Conservation (phyloP, 208 protist species). For the Angomonas desouzai region DNA sequence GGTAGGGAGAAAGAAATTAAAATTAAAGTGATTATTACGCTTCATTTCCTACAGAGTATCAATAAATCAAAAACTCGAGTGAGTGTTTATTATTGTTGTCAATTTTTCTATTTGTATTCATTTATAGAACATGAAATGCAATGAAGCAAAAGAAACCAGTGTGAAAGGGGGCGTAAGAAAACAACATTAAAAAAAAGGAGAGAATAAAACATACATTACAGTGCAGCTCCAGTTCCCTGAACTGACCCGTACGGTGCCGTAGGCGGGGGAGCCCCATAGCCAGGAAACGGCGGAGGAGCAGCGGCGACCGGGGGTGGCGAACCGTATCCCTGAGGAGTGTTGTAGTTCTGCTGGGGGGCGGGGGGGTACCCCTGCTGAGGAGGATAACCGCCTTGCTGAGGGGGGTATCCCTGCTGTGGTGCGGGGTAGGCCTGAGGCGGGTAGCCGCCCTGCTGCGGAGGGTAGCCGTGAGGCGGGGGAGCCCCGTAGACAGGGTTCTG, state of each 20-base stretch:
- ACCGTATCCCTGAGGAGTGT: not conserved
- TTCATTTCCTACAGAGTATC: too few relatives aligned
- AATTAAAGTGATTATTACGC: too few relatives aligned
- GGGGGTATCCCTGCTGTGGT: not conserved
- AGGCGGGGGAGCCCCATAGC: conserved; percentile 2
- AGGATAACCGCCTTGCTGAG: conserved; percentile 14
- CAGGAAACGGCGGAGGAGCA: not conserved
- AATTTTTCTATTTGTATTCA: conserved; percentile 13
- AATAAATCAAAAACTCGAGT: too few relatives aligned
- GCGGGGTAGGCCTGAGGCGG: not conserved
- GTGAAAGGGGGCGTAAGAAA: conserved; percentile 1
- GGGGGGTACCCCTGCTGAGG: not conserved
- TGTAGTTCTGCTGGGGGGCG: conserved; percentile 10
- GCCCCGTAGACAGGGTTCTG: not conserved
- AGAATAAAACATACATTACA: conserved; percentile 6
- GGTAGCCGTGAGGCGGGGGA: conserved; percentile 3
- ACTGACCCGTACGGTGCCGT: conserved; percentile 7
- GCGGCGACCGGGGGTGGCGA: not conserved
- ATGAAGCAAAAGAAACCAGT: conserved; percentile 8
- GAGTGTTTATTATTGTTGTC: not conserved
- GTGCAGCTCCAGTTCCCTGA: not conserved
- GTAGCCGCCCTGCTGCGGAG: conserved; percentile 2
- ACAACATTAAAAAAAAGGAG: conserved; percentile 11
- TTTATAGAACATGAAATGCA: conserved; percentile 14
- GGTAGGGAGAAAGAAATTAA: not conserved